phyloP scores from a whole-genome alignment of 83 land plant genomes.

The Isoetes engelmannii region DNA sequence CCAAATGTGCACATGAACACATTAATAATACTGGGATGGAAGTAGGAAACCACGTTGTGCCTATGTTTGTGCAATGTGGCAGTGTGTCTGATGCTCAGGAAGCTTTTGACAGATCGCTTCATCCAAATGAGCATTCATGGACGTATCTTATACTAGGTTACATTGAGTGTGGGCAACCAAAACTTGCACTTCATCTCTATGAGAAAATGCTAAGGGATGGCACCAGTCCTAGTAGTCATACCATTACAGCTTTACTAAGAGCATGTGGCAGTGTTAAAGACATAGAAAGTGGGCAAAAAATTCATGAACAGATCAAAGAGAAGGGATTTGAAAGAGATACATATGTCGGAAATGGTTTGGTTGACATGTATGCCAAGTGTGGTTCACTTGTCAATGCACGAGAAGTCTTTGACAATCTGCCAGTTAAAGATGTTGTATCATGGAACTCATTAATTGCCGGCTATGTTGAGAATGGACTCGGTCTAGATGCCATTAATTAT shows the following conservation, averaged over 20 bases:
- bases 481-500: too few species aligned
- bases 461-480: too few species aligned
- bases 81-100: slow-evolving; percentile 6
- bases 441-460: too few species aligned
- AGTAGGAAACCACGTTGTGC: slow-evolving; percentile 7
- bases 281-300: slow-evolving; percentile 19
- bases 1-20: slow-evolving; percentile 1
- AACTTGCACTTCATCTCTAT: too few species aligned
- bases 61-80: slow-evolving; percentile 3
- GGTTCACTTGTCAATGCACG: slow-evolving; percentile 14
- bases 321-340: slow-evolving; percentile 17
- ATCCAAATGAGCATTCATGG: slow-evolving; percentile 4
- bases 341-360: slow-evolving; percentile 15
- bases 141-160: slow-evolving; percentile 6
- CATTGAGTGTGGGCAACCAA: too few species aligned
- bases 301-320: slow-evolving; percentile 24
- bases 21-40: slow-evolving; percentile 4
- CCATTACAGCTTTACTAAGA: slow-evolving; percentile 17
- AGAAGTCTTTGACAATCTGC: slow-evolving; percentile 17
- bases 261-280: slow-evolving; percentile 21
- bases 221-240: background rate
- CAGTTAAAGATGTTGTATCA: too few species aligned
- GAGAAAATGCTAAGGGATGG: too few species aligned
- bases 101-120: background rate
- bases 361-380: slow-evolving; percentile 28